Conservation (phyloP, 768 basidiomycete species). For the Lactarius hengduanensis region DNA sequence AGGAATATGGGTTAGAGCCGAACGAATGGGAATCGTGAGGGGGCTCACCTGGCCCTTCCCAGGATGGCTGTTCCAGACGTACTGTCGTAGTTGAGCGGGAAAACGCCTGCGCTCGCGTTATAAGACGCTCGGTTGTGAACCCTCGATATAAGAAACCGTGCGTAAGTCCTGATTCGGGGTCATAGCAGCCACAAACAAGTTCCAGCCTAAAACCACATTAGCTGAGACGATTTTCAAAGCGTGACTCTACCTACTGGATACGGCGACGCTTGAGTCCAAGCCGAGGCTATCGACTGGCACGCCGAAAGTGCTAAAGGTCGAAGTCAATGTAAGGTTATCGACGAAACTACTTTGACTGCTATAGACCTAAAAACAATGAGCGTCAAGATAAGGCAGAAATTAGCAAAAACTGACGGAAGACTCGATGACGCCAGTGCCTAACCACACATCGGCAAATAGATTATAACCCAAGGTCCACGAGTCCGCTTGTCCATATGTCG, state of each 20-base stretch:
- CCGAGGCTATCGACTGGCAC: slow-evolving; percentile 10
- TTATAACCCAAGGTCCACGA: slow-evolving; percentile 66
- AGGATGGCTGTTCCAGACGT: too few species aligned
- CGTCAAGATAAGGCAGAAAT: neutral
- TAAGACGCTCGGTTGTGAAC: neutral
- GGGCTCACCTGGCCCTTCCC: neutral
- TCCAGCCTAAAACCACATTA: too few species aligned
- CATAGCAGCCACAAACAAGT: too few species aligned
- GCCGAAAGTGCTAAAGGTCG: slow-evolving; percentile 10
- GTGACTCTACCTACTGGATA: too few species aligned
- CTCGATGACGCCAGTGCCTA: slow-evolving; percentile 51
- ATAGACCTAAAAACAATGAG: slow-evolving; percentile 13
- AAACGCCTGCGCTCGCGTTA: too few species aligned
- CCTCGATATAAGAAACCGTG: slow-evolving; percentile 8
- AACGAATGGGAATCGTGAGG: neutral
- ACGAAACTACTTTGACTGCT: slow-evolving; percentile 11
- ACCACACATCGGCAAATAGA: slow-evolving; percentile 57
- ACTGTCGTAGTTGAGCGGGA: too few species aligned
- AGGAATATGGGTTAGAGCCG: too few species aligned
- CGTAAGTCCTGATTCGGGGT: neutral
- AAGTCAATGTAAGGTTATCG: neutral
- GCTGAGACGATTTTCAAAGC: too few species aligned
- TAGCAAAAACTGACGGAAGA: slow-evolving; percentile 16
- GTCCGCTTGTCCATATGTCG: slow-evolving; percentile 6
- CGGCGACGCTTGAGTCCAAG: neutral